Conservation (phyloP, 495 filamentous ascomycete genomes). For the Neurospora hispaniola region DNA sequence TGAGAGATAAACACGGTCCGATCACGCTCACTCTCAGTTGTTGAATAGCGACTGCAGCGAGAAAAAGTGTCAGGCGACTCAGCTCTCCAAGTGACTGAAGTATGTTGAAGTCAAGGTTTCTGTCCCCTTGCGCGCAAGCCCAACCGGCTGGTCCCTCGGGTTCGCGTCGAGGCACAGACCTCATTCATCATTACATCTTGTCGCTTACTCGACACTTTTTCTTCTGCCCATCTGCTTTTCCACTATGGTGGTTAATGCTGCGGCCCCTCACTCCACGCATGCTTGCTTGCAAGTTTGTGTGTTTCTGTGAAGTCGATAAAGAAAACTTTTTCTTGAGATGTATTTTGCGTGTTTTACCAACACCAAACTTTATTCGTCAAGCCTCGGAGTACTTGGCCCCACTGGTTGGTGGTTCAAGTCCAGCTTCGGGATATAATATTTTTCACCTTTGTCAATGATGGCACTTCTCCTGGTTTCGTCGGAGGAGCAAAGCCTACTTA, state of each 20-base stretch:
- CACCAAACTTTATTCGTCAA: not conserved
- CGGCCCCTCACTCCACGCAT: not conserved
- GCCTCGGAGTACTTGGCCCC: not conserved
- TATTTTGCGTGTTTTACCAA: not conserved
- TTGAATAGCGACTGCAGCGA: not conserved
- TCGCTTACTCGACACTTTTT: not conserved
- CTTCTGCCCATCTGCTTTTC: not conserved
- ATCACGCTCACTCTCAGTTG: not conserved
- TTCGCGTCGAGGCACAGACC: not conserved
- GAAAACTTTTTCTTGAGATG: not conserved
- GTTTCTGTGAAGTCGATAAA: not conserved
- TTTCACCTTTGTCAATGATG: not conserved
- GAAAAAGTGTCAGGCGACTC: not conserved
- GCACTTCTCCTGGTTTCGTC: not conserved
- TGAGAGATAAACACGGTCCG: not conserved
- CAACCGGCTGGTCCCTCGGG: not conserved
- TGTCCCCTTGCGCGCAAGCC: not conserved
- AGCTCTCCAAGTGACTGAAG: not conserved
- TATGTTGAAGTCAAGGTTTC: not conserved
- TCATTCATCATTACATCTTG: not conserved
- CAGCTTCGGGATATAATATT: constrained; percentile 4
- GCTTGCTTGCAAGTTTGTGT: not conserved
- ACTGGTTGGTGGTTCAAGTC: not conserved
- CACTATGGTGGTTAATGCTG: constrained; percentile 6
- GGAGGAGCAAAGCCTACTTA: not conserved